Conservation (phyloP, 2,329 filamentous ascomycete genomes). For the Metarhizium guizhouense region DNA sequence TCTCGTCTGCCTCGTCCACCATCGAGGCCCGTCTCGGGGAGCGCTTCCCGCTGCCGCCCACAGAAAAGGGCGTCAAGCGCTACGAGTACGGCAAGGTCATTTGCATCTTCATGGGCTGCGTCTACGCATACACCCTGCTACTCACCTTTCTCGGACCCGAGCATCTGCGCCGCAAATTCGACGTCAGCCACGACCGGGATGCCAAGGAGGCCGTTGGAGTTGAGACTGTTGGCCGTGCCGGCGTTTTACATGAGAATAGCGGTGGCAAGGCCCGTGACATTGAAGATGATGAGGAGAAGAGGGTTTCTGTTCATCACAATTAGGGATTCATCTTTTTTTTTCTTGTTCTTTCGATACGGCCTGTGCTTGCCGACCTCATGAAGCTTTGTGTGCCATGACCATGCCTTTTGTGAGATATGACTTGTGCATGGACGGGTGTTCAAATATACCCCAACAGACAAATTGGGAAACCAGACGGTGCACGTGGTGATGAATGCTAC, state of each 20-base stretch:
- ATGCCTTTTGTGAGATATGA: too few species aligned
- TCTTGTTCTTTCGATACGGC: too few species aligned
- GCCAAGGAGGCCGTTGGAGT: constrained; percentile 36
- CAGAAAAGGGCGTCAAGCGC: constrained; percentile 36
- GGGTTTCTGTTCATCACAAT: background rate
- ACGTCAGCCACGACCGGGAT: constrained; percentile 39
- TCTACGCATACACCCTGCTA: constrained; percentile 55
- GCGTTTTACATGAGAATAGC: background rate
- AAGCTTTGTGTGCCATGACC: background rate
- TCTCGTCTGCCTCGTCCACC: constrained; percentile 58
- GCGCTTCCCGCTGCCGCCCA: constrained; percentile 58
- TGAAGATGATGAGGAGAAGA: constrained; percentile 3
- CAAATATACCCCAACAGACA: too few species aligned
- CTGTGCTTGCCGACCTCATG: background rate
- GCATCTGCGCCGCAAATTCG: constrained; percentile 41
- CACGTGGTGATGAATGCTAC: too few species aligned
- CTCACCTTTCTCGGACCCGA: constrained; percentile 56
- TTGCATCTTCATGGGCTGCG: constrained; percentile 84
- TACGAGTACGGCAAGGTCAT: constrained; percentile 79
- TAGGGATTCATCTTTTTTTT: background rate
- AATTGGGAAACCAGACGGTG: too few species aligned
- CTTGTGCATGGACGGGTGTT: too few species aligned
- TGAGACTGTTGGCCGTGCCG: constrained; percentile 17
- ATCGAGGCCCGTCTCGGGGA: constrained; percentile 72
- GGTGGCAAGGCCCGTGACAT: background rate